Conservation (phyloP, 1,139 yeast genomes). For the Spathaspora sp. region DNA sequence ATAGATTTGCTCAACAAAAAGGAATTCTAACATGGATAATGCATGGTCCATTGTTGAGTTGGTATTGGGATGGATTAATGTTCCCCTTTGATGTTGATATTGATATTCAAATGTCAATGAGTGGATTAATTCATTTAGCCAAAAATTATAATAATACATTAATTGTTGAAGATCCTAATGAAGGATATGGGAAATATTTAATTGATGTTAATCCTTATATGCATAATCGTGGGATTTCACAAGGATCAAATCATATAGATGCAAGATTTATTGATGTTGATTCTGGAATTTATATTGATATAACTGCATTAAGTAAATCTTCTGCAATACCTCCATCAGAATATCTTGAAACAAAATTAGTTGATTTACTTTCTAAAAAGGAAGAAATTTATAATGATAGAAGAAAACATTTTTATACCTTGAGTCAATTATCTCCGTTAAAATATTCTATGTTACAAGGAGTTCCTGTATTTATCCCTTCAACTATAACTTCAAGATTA, state of each 20-base stretch:
- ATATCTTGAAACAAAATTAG: conserved; percentile 14
- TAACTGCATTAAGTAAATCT: conserved; percentile 36
- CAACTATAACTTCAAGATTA: conserved; percentile 26
- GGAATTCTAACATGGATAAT: conserved; percentile 42
- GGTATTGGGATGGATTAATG: conserved; percentile 41
- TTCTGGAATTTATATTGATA: conserved; percentile 41
- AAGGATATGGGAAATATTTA: conserved; percentile 36
- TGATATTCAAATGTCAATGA: conserved; percentile 38
- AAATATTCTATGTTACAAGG: conserved; percentile 30
- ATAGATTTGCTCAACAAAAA: conserved; percentile 38
- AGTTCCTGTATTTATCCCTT: conserved; percentile 37
- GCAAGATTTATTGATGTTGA: conserved; percentile 42
- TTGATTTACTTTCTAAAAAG: conserved; percentile 9
- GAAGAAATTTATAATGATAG: conserved; percentile 30
- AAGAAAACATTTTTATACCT: conserved; percentile 24
- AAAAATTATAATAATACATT: conserved; percentile 38
- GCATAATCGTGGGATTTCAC: conserved; percentile 30
- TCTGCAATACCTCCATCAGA: conserved; percentile 25
- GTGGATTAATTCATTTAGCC: conserved; percentile 30
- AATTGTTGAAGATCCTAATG: conserved; percentile 31
- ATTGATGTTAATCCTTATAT: conserved; percentile 35
- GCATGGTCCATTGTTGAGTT: conserved; percentile 46
- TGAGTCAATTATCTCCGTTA: conserved; percentile 25
- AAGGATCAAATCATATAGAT: conserved; percentile 36
- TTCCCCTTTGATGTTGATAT: conserved; percentile 42